These are phyloP conservation scores for Dissoconium aciculare DNA, from an alignment of 2,329 filamentous ascomycete species.

Conservation along the genomic window DNA sequence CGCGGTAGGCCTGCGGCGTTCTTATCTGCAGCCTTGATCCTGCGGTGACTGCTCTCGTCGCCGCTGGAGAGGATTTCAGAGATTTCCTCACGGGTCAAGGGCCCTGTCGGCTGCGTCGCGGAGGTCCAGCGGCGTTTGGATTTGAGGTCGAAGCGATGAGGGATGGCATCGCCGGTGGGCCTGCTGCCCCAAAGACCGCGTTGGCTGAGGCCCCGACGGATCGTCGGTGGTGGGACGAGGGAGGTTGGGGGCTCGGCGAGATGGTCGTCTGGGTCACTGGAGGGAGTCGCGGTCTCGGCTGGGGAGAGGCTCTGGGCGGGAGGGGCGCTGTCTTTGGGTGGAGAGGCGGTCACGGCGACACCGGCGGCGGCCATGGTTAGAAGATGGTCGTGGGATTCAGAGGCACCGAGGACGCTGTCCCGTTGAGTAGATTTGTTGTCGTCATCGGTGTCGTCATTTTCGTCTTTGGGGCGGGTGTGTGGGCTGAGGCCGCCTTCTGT, in stretches of 20 bases:
- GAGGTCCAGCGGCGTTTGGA: not conserved
- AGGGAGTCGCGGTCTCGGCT: not conserved
- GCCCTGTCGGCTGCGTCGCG: too few species aligned
- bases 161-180: slow-evolving; percentile 6
- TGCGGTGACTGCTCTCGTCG: too few species aligned
- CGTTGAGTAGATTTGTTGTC: slow-evolving; percentile 3
- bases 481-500: slow-evolving; percentile 1
- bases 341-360: slow-evolving; percentile 28
- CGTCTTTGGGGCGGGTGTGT: slow-evolving; percentile 3
- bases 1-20: too few species aligned
- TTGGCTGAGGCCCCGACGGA: slow-evolving; percentile 18
- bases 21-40: too few species aligned
- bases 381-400: slow-evolving; percentile 8
- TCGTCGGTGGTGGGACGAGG: slow-evolving; percentile 10
- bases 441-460: slow-evolving; percentile 2
- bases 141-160: not conserved
- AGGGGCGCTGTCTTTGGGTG: slow-evolving; percentile 23
- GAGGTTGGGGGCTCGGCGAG: slow-evolving; percentile 4
- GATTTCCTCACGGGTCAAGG: too few species aligned
- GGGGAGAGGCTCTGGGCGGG: not conserved
- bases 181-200: slow-evolving; percentile 33
- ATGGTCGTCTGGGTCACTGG: not conserved
- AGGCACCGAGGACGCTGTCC: slow-evolving; percentile 10
- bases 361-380: slow-evolving; percentile 11
- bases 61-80: too few species aligned